Conservation (phyloP, 208 protist species). For the Crithidia brevicula region DNA sequence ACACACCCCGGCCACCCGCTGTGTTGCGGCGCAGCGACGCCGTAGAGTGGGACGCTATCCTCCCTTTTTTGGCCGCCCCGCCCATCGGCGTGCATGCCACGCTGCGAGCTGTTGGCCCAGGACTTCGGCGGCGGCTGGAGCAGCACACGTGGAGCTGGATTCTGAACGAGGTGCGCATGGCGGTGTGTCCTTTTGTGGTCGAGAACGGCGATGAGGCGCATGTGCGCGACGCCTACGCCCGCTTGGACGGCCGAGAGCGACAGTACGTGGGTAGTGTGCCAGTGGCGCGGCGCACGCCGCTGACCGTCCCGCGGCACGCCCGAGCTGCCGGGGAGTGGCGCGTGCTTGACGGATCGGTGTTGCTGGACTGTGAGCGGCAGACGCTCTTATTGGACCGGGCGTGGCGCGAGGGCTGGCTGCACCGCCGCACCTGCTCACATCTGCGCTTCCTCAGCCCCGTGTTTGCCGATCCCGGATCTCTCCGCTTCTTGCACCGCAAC, state of each 20-base stretch:
- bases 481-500: conserved; percentile 7
- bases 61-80: conserved; percentile 3
- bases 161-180: conserved; percentile 3
- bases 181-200: conserved; percentile 20
- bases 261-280: conserved; percentile 33
- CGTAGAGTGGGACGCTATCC: conserved; percentile 18
- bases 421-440: conserved; percentile 5
- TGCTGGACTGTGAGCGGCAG: conserved; percentile 44
- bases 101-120: conserved; percentile 25
- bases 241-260: conserved; percentile 35
- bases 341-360: conserved; percentile 13
- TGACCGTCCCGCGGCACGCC: neutral
- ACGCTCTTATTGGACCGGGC: conserved; percentile 36
- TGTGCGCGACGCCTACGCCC: conserved; percentile 30
- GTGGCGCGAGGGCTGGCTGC: conserved; percentile 36
- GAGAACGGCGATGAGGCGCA: conserved; percentile 15
- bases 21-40: neutral
- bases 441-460: conserved; percentile 7
- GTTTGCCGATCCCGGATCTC: neutral
- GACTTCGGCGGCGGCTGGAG: conserved; percentile 17
- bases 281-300: conserved; percentile 25
- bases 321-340: neutral
- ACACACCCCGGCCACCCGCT: neutral
- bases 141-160: conserved; percentile 30
- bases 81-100: conserved; percentile 1